Percentiles rank a stretch among this genome's conserved stretches.
Conservation (phyloP, 495 filamentous ascomycete genomes). For the Neurospora sp. region DNA sequence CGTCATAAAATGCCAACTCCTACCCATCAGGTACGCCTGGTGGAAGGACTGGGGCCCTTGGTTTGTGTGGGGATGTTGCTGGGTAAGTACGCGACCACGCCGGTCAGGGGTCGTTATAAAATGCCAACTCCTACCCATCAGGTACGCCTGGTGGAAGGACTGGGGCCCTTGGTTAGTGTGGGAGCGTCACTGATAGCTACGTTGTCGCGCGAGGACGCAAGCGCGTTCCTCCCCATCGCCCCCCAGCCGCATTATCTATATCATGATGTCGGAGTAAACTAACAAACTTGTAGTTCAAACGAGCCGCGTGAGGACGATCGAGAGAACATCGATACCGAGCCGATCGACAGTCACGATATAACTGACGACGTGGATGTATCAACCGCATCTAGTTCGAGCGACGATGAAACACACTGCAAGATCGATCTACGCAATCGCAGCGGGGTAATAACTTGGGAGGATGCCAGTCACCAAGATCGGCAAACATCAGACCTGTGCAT, state of each 20-base stretch:
- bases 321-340: background rate
- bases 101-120: too few relatives aligned
- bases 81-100: too few relatives aligned
- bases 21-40: too few relatives aligned
- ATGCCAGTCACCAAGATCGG: background rate
- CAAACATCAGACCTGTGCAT: slow-evolving; percentile 1
- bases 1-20: background rate
- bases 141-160: too few relatives aligned
- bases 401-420: slow-evolving; percentile 2
- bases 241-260: background rate
- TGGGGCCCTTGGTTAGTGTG: too few relatives aligned
- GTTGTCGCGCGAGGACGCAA: background rate
- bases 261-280: background rate
- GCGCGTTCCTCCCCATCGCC: background rate
- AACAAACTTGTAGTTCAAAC: slow-evolving; percentile 1
- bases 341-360: background rate
- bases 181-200: background rate
- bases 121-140: too few relatives aligned
- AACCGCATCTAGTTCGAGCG: background rate
- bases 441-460: slow-evolving; percentile 1
- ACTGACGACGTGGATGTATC: background rate
- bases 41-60: too few relatives aligned
- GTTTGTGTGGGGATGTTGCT: too few relatives aligned
- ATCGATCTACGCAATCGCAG: background rate
- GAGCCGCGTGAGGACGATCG: background rate